These are phyloP conservation scores for Panicum miliaceum DNA, from an alignment of 176 grass and related monocot species.

Conservation along the genomic window DNA sequence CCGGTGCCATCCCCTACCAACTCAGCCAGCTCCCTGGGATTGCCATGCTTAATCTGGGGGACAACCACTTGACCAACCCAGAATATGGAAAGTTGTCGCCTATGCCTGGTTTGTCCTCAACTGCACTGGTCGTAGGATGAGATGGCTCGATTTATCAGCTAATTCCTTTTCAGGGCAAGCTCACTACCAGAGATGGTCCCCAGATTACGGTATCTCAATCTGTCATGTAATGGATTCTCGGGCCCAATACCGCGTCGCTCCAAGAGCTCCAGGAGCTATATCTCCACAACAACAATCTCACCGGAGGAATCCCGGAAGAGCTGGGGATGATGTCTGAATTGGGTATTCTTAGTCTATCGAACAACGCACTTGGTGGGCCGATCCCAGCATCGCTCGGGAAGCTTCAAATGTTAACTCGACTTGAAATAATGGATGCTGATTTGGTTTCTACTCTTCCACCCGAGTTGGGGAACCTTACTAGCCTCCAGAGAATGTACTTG, in stretches of 20 bases:
- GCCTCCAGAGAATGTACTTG: not conserved
- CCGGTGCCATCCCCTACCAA: not conserved
- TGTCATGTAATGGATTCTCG: conserved; percentile 29
- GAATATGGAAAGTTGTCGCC: not conserved
- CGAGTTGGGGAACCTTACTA: conserved; percentile 1
- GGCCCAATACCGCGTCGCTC: not conserved
- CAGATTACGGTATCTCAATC: conserved; percentile 18
- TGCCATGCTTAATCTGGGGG: not conserved
- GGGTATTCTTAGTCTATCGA: fast-evolving
- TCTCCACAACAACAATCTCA: conserved; percentile 15
- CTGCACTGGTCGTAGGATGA: not conserved
- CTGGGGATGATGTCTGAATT: conserved; percentile 13
- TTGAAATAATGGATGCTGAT: not conserved
- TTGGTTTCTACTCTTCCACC: conserved; percentile 32
- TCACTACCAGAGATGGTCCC: not conserved
- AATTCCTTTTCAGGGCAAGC: not conserved
- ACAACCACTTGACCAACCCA: not conserved
- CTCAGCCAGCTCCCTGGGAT: conserved; percentile 6
- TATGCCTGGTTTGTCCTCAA: not conserved
- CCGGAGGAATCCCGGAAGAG: conserved; percentile 1
- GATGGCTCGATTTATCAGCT: not conserved
- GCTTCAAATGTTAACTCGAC: not conserved
- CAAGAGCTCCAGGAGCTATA: not conserved
- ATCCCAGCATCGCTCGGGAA: conserved; percentile 28
- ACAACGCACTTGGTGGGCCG: not conserved